Base-by-base conservation (phyloP, 768 basidiomycete species). In the Tylopilus vinaceipallidus region DNA sequence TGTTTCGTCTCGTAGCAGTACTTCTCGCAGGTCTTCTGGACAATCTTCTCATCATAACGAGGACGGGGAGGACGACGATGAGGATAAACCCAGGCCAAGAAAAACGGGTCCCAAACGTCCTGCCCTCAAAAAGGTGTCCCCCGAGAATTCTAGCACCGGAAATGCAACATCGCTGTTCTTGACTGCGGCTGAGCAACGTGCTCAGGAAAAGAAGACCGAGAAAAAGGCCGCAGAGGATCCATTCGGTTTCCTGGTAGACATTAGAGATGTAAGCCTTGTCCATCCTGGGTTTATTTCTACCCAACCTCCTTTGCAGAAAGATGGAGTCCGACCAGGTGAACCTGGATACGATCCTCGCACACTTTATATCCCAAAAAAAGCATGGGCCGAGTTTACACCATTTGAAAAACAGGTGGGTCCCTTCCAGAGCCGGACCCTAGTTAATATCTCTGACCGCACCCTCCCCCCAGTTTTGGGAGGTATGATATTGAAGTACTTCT, bases 331-430 rank as follows among this genome's bases (percentile, higher is more conserved):
- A 47, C 90, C 91, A 22, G 82, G 80, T n/a, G 81, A 95, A 53
- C 82, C 87, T 0, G 82, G 86, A 13, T 98, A 98, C 60, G 95
- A 99, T 60, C 91, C 91, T 6, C 75, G 95, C 42, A 97, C 97
- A 0, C 67, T 98, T 27, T 81, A 78, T 62, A 80, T 99, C 45
- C 95, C 95, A 0, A 68, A 77, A 24, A 77, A 73, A 36, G 82
- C 84, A 0, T 95, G 94, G 92, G 73, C 74, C 23, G 73, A 74
- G 0, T 95, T 99, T 60, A 95, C 94, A 2, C 93, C 95, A 0
- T 99, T 99, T 63, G 97, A 99, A 72, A 93, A 84, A 59, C 93
- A 91, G 78, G 86, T 80, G 27, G 64, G 67, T 34, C 40, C 11
- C 45, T 49, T 20, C 30, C 19, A 27, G n/a, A 11, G 30, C 20